phyloP scores from a whole-genome alignment of 495 filamentous ascomycete species.

The Aspergillus mulundensis region DNA sequence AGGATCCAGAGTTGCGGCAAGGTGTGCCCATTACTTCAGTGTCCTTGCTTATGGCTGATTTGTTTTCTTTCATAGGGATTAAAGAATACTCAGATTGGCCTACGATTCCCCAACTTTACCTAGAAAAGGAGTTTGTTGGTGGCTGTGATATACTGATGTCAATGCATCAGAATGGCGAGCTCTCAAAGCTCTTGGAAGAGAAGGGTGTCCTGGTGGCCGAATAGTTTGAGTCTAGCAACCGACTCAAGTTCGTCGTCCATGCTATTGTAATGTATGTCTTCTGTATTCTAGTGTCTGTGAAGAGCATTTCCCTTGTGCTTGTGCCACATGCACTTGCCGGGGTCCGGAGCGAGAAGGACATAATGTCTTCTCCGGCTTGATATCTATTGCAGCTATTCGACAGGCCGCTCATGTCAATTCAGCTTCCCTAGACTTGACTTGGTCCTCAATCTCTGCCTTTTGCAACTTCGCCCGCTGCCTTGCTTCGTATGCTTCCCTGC shows the following conservation, averaged over 20 bases:
- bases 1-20: conserved; percentile 79
- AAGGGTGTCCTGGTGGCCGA: conserved; percentile 73
- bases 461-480: conserved; percentile 82
- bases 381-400: no score
- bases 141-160: conserved; percentile 95
- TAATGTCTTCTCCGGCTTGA: no score
- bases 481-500: conserved; percentile 79
- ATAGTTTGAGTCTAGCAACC: conserved; percentile 7
- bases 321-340: no score
- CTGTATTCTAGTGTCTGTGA: not conserved
- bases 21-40: conserved; percentile 50
- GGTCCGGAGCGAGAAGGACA: no score
- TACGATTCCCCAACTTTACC: conserved; percentile 94
- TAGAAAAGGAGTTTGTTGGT: conserved; percentile 92
- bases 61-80: conserved; percentile 58
- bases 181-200: conserved; percentile 86
- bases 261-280: not conserved
- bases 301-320: not conserved
- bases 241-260: not conserved
- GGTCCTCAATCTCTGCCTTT: conserved; percentile 69
- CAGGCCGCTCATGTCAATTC: not conserved
- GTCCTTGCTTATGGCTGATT: conserved; percentile 1
- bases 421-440: conserved; percentile 32
- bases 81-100: conserved; percentile 99
- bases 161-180: conserved; percentile 95